Evolutionary conservation across 1,139 yeast species (phyloP), one percentile per base, ranked within the genome.

Genomic region (Yamadazyma membranifaciens): DNA sequence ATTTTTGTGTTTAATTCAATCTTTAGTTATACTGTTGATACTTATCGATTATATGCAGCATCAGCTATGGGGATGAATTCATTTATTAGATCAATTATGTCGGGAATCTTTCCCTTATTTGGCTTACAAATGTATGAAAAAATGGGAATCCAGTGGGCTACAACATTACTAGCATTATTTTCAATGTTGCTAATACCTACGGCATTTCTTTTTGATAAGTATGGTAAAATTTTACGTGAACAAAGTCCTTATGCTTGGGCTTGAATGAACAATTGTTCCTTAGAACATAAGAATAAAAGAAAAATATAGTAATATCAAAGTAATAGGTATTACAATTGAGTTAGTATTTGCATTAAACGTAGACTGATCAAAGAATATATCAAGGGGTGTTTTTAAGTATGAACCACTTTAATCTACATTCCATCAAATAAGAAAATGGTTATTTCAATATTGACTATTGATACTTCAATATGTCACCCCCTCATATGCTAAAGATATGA

Each of bases 61-160:
- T 64, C 69, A 11, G 67, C 72, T 4, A 67, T 69, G 50, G 73
- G 72, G 0, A 65, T 69, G 1, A 69, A 69, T 32, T 65, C 73
- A 5, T 61, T 68, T 39, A 60, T 66, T 37, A 51, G 75, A 37
- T 65, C 70, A 3, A 38, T 63, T 5, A 62, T 69, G 57, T 65
- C 71, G 4, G 70, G 69, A 31, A 58, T 58, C 25, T 68, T 69
- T 45, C 74, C 73, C 2, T 50, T 69, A 20, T 68, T 68, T 49
- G 73, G 70, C 7, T 41, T 58, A 20, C 59, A 60, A 43, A 67
- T 69, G 73, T 69, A 65, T 45, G 54, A 52, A 24, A 54, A 50
- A 13, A 42, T 67, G 52, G 70, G 67, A 2, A 58, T 66, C 27
- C 72, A 69, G 25, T 69, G 74, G 74, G 73, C 70, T 4, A 64